Evolutionary conservation across 1,284 basidiomycete species (phyloP).

Genomic region (Thecaphora thlaspeos): DNA sequence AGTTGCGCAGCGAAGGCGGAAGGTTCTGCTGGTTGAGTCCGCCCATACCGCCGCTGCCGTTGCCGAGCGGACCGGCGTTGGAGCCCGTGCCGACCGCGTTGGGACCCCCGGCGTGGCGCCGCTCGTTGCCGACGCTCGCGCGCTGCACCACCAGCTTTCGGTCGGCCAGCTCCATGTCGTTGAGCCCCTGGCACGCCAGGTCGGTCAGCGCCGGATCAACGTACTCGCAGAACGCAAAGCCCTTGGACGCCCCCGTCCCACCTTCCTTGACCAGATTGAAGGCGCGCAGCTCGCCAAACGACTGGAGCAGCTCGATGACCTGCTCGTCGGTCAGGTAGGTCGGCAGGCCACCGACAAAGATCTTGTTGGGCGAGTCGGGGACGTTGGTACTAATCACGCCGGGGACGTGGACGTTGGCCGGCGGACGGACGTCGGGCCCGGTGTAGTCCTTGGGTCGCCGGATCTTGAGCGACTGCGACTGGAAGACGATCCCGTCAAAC

Average conservation of each 20-base stretch:
- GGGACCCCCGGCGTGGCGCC: conserved; percentile 31
- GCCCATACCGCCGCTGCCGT: conserved; percentile 12
- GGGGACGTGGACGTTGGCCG: conserved; percentile 75
- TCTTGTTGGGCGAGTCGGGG: conserved; percentile 94
- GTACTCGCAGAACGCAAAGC: conserved; percentile 99
- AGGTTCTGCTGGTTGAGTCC: conserved; percentile 5
- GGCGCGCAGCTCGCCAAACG: conserved; percentile 92
- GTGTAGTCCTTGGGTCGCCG: conserved; percentile 95
- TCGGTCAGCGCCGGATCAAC: conserved; percentile 85
- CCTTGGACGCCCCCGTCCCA: conserved; percentile 68
- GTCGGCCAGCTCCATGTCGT: conserved; percentile 96
- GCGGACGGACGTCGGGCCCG: conserved; percentile 64
- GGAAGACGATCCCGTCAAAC: conserved; percentile 93
- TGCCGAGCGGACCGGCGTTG: conserved; percentile 56
- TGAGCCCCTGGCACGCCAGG: conserved; percentile 90
- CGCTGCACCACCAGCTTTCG: conserved; percentile 94
- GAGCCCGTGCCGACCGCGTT: conserved; percentile 41
- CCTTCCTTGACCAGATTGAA: conserved; percentile 94
- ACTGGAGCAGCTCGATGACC: conserved; percentile 93
- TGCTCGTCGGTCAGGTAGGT: conserved; percentile 94
- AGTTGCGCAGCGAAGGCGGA: conserved; percentile 49
- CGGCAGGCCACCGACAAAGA: conserved; percentile 94
- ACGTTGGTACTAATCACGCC: conserved; percentile 92
- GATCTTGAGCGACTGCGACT: conserved; percentile 87
- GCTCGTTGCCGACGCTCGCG: conserved; percentile 73